Base-by-base conservation (phyloP, 108 stramenopile genomes). In the Fistulifera pelliculosa region DNA sequence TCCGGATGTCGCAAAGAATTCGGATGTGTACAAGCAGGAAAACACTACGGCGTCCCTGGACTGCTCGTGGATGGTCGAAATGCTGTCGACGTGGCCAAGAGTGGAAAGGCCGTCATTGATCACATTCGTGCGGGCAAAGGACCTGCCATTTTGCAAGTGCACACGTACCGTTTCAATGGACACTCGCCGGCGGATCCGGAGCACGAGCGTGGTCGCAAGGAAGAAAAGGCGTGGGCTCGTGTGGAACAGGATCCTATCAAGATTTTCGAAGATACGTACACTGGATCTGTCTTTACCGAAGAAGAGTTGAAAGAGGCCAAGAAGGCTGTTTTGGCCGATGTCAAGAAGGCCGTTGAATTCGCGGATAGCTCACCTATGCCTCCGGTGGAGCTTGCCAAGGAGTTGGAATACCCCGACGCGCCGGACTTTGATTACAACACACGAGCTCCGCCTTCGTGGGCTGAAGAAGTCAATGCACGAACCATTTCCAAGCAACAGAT, bases 101-200 rank as follows among this genome's bases (percentile, higher is more conserved):
- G 94, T 54, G 96, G 96, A 50, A 89, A 94, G 61, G 94, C 95
- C 23, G 94, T 96, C 27, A 85, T 94, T 52, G 96, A 98, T 63
- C 93, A 98, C 73, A 90, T 96, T 40, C 85, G 96, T 15, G 68
- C 65, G 52, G 88, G 86, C 49, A 95, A 95, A 49, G 94, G 94
- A 24, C 93, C 96, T 18, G 96, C 96, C 24, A 89, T 98, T 59
- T 69, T 98, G 28, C 93, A 98, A 72, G 90, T 98, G 14, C 97
- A 98, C 62, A 98, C 97, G 41, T 98, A 96, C 74, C 80, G 97
- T 38, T 95, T 98, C 86, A 91, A 94, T 60, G 97, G 97, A 15
- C 97, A 98, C 70, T 95, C 94, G 19, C 97, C 97, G 21, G 97
- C 97, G 15, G 97, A 98, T 60, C 97, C 97, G 26, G 97, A 98